Evolutionary conservation across 164 flowering plant genomes (phyloP).

Genomic region (Kingdonia uniflora): DNA sequence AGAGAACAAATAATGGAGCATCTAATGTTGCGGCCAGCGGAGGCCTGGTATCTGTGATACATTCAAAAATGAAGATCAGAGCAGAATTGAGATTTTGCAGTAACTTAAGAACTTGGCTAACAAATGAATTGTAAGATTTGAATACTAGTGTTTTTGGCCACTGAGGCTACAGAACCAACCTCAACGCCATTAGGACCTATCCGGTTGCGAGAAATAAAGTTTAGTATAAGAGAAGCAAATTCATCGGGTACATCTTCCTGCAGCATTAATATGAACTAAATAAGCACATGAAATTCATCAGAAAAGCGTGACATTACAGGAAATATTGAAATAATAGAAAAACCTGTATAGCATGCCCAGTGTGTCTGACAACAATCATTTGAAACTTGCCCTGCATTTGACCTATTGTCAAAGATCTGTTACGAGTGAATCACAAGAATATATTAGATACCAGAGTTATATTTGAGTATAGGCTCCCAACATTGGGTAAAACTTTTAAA

Average conservation of each 20-base stretch:
- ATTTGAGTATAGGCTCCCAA: too few species aligned
- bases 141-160: not conserved
- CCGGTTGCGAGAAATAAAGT: conserved; percentile 77
- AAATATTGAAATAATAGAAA: not conserved
- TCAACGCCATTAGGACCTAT: conserved; percentile 87
- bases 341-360: conserved; percentile 98
- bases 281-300: not conserved
- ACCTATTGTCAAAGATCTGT: conserved; percentile 89
- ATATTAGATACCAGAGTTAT: not conserved
- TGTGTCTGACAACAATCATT: conserved; percentile 85
- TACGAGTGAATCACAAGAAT: not conserved
- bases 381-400: conserved; percentile 99
- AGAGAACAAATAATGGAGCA: too few species aligned
- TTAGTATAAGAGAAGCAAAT: conserved; percentile 58
- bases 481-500: too few species aligned
- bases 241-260: conserved; percentile 97
- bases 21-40: conserved; percentile 1
- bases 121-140: not conserved
- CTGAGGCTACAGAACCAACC: conserved; percentile 31
- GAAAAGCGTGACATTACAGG: not conserved
- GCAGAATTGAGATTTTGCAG: not conserved
- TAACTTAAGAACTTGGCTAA: not conserved
- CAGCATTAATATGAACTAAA: conserved; percentile 5
- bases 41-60: conserved; percentile 14
- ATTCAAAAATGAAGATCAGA: not conserved